A percentile compares a stretch with the other conserved stretches of the same genome.
These are phyloP conservation scores for Ophiostoma australiae DNA, from an alignment of 2,329 filamentous ascomycete species.

Conservation along the genomic window DNA sequence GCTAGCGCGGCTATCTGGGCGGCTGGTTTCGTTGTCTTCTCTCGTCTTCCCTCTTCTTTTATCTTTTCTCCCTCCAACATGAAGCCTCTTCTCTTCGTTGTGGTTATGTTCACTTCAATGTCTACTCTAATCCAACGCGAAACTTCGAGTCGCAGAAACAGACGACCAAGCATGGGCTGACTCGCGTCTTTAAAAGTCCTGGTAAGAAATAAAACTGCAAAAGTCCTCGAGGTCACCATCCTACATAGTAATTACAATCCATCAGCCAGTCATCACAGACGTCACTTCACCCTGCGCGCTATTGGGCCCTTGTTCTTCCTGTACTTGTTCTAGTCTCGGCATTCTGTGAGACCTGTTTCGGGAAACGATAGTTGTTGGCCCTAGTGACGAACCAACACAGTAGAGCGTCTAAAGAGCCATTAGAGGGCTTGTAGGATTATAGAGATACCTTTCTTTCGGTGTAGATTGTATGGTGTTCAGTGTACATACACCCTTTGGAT, in stretches of 20 bases:
- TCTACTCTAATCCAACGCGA: not conserved
- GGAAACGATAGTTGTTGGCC: constrained; percentile 11
- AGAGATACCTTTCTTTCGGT: not conserved
- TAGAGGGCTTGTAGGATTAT: too few relatives aligned
- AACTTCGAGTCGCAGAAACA: too few relatives aligned
- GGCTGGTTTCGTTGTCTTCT: too few relatives aligned
- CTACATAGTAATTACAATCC: not conserved
- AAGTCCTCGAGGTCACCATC: not conserved
- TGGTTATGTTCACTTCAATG: not conserved
- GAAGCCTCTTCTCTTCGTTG: not conserved
- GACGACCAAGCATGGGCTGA: not conserved
- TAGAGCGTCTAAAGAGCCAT: not conserved
- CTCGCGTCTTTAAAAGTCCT: not conserved
- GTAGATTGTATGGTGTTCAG: not conserved
- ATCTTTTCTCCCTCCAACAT: not conserved
- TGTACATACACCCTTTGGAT: not conserved
- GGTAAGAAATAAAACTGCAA: not conserved
- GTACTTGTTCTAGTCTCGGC: not conserved
- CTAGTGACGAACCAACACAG: not conserved
- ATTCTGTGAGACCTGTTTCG: constrained; percentile 7
- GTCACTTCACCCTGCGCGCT: not conserved
- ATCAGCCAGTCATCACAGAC: not conserved
- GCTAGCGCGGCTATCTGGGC: not conserved
- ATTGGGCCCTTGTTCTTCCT: not conserved
- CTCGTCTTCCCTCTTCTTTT: not conserved